Evolutionary conservation across 2,329 filamentous ascomycete species (phyloP), one percentile per base, ranked within the genome.

Genomic region (Pseudogymnoascus sp.): DNA sequence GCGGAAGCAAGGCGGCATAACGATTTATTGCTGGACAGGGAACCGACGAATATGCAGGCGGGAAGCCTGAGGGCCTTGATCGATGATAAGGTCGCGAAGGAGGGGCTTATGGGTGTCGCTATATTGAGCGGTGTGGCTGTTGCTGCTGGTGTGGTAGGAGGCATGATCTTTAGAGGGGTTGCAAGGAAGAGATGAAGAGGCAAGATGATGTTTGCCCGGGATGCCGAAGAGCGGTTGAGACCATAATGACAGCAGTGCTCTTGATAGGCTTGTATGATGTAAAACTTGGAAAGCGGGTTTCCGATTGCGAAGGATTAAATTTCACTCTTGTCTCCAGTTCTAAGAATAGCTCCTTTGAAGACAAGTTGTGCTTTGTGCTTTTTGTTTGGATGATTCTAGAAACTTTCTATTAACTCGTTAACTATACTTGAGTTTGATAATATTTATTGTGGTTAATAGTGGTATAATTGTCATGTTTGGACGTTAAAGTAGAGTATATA

Each of bases 1-100:
- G 92, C 88, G 65, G 95, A 99, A 75, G 93, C 93, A 65, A 84
- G 93, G 72, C 84, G 91, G 73, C 97, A 97, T 79, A 99, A 99
- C 76, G 93, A 97, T 73, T 82, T 93, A 60, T 80, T 99, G 66
- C 78, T 97, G 62, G 91, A 97, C 66, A 88, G 93, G 75, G 95
- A 99, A 78, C 91, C 92, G 7, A 86, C 84, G 56, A 99, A 97
- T 76, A 77, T 97, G 72, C 95, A 99, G 78, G 92, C 93, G 26
- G 83, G 87, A 63, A 96, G 96, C 76, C 78, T 99, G 76, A 87
- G 90, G 71, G 83, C 87, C 53, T 79, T 97, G 74, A 96, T 99
- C 71, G 93, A 99, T 75, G 93, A 97, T 73, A 96, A 93, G 79
- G 95, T 99, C 65, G 89, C 92, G 63, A 96, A 88, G 80, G 95